Evolutionary conservation across 306 rosid species (phyloP).

Genomic region (Fagus crenata): DNA sequence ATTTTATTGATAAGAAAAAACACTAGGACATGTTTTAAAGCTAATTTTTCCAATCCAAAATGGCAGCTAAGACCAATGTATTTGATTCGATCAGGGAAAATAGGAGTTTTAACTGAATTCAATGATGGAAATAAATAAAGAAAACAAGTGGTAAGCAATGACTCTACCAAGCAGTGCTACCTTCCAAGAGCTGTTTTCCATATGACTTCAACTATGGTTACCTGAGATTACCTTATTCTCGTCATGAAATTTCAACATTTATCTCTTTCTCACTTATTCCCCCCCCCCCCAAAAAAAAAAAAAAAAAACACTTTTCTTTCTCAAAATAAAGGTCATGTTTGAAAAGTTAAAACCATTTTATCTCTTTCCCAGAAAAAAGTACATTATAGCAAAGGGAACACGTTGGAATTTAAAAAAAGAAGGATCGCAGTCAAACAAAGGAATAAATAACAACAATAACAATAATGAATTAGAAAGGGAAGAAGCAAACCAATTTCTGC

Average conservation of each 20-base stretch:
- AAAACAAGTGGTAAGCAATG: not conserved
- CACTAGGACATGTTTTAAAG: not conserved
- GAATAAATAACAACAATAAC: conserved; percentile 6
- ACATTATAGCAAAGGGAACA: not conserved
- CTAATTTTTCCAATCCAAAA: not conserved
- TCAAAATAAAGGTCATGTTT: not conserved
- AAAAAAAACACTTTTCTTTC: too few species aligned
- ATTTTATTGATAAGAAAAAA: not conserved
- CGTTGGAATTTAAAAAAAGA: not conserved
- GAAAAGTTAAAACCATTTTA: not conserved
- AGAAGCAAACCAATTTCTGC: conserved; percentile 59
- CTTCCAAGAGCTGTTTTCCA: not conserved
- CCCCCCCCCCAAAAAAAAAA: too few species aligned
- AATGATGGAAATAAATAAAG: not conserved
- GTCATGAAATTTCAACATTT: conserved; percentile 1
- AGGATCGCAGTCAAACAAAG: conserved; percentile 8
- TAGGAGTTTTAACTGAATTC: not conserved
- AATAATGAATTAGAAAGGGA: conserved; percentile 9
- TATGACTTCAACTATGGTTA: not conserved
- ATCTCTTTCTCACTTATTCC: not conserved
- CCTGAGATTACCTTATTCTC: not conserved
- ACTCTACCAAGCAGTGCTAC: not conserved
- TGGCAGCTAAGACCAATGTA: not conserved
- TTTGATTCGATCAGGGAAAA: not conserved
- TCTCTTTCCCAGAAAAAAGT: not conserved